Evolutionary conservation across 2,329 filamentous ascomycete species (phyloP), one percentile per base, ranked within the genome.

Genomic region (Cladorrhinum sp.): DNA sequence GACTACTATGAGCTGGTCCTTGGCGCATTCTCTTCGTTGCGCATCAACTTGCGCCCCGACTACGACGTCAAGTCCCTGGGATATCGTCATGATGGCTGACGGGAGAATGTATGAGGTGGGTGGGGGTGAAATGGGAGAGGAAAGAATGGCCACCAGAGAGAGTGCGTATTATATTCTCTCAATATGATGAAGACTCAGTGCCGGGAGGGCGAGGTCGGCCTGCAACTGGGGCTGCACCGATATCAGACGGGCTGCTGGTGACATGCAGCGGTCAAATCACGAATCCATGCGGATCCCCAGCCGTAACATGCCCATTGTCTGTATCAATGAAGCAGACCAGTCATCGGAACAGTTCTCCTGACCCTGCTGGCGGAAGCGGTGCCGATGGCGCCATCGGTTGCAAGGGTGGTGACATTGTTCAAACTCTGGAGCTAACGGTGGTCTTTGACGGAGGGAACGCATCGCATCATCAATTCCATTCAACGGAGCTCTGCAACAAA

Each of bases 381-480:
- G 48, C 55, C 63, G 61, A 71, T 71, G 62, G 69, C 69, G 69
- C 68, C 63, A 71, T 71, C 63, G 63, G 57, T 63, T 63, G 60
- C 61, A 60, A 53, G 54, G 64, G 65, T 71, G 68, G 66, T 71
- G 68, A 63, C 64, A 70, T 68, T 51, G 39, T 48, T 52, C 33
- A 62, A 21, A 55, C 51, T 48, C 48, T 39, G 16, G 24, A 30
- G 55, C 26, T 54, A n/a, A 55, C 48, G 10, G 23, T 46, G 20
- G 26, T 51, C 54, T 52, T 30, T 36, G 54, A 49, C 50, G 53
- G 53, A 55, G 21, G 53, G 42, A 54, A 21, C 26, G 21, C 53
- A n/a, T 23, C 26, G 46, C 14, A 21, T 20, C 57, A 23, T 48
- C 57, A 28, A 30, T 28, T 51, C 50, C 39, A 55, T 20, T 10